Evolutionary conservation across 2,329 filamentous ascomycete genomes (phyloP), one percentile per base, ranked within the genome.

Genomic region (Penicillium olsonii): DNA sequence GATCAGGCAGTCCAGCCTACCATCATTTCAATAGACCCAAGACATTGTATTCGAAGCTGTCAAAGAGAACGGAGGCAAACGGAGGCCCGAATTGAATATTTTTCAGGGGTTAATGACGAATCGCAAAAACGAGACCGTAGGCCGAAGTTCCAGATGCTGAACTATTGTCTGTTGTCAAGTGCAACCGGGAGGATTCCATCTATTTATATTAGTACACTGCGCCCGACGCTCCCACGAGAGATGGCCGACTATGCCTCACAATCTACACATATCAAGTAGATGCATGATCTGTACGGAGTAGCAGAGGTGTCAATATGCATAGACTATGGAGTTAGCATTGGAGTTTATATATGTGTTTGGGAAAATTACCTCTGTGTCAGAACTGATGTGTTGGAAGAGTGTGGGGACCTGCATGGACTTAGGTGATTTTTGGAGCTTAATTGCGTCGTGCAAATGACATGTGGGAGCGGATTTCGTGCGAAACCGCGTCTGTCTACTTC

Each of bases 291-390:
- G 20, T 12, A 11, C 31, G 18, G 22, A 12, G n/a, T 34, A 12
- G 37, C 9, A 45, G 20, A 43, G 18, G 12, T 29, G 38, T 24
- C 26, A 37, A 1, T 18, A 27, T 49, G 46, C 41, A 49, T 45
- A 22, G 27, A 37, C 35, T 29, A 24, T 37, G 45, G 39, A 40
- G 8, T 7, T 15, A 26, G 20, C 18, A 27, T n/a, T 37, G 7
- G 14, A 17, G 18, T 47, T 17, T n/a, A 22, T 31, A 31, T 31
- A 31, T 4, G 27, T 20, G 26, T 45, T 18, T 27, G 37, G 11
- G 2, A 47, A 47, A 50, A 50, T 50, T 50, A 50, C 42, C 43
- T 41, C 43, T 41, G 42, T 50, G 18, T 50, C 48, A 50, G 43
- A 50, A 41, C 35, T 44, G 48, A 50, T 50, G 37, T 50, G 48